Evolutionary conservation across 768 basidiomycete genomes (phyloP), one percentile per base, ranked within the genome.

Genomic region (Mycena chlorophos): DNA sequence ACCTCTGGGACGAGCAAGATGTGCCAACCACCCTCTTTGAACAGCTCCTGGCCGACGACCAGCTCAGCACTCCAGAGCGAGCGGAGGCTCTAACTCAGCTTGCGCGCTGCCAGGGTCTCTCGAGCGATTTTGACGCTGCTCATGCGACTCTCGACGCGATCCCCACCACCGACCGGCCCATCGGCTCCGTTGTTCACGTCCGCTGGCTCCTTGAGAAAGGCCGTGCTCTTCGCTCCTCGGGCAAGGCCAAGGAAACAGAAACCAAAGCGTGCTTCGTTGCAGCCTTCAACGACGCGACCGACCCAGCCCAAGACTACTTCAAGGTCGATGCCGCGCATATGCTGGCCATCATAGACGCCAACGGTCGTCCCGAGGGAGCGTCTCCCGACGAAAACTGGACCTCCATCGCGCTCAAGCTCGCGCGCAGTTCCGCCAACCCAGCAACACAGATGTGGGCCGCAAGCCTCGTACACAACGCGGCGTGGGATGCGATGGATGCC

Each of bases 141-240:
- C 58, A 59, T 47, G 50, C 51, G 4, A 59, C 54, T 2, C 54
- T 59, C 39, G 54, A 55, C 46, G 28, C 54, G 6, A 55, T 59
- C 31, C 54, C 58, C 3, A 17, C 46, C 5, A 38, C 27, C 12
- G 54, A 48, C 39, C 58, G 29, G 28, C 53, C 53, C 8, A 6
- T 43, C 0, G 57, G 45, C 2, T 58, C 57, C 1, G 55, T 40
- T 45, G 54, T 46, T 4, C 53, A 42, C 17, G 25, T 37, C 3
- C 58, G 58, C 46, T 55, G 54, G 58, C 58, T 59, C 23, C 54
- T 59, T n/a, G 58, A 59, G 28, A 55, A 55, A 34, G 58, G 57
- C 22, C 57, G 57, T 38, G 57, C 55, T 23, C 34, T 58, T 29
- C 57, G 53, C 49, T 58, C 57, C 2, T 58, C 57, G 5, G 57